A percentile compares a stretch with the other conserved stretches of the same genome.
Conservation (phyloP, 306 rosid genomes). For the Geum urbanum region DNA sequence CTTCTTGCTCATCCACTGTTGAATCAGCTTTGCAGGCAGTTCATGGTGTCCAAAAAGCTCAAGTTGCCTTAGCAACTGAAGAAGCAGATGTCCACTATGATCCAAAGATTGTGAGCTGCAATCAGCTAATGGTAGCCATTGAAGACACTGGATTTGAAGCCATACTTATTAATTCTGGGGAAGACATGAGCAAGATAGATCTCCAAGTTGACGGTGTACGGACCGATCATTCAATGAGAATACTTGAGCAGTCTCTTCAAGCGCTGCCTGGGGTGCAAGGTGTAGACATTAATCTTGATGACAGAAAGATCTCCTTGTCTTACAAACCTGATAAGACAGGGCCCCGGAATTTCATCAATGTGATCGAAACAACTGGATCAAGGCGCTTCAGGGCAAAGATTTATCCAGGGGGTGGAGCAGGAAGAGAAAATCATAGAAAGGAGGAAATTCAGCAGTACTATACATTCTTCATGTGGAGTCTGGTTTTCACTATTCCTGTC, state of each 20-base stretch:
- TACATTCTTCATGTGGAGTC: conserved; percentile 48
- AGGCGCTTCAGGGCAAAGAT: conserved; percentile 47
- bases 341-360: conserved; percentile 56
- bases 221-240: conserved; percentile 26
- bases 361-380: conserved; percentile 52
- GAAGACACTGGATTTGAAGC: conserved; percentile 48
- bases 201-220: conserved; percentile 43
- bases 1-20: conserved; percentile 52
- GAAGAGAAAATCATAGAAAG: conserved; percentile 37
- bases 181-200: conserved; percentile 54
- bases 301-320: conserved; percentile 37
- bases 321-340: conserved; percentile 58
- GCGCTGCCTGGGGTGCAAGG: conserved; percentile 60
- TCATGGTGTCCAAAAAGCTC: conserved; percentile 44
- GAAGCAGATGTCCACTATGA: conserved; percentile 65
- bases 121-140: conserved; percentile 34
- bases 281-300: conserved; percentile 12
- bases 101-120: conserved; percentile 37
- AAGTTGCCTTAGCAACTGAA: conserved; percentile 65
- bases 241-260: conserved; percentile 42
- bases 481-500: conserved; percentile 56
- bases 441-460: conserved; percentile 45
- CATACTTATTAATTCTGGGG: conserved; percentile 42
- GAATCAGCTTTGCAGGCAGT: conserved; percentile 44
- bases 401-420: conserved; percentile 43